A percentile compares a stretch with the other conserved stretches of the same genome.
Conservation (phyloP, 2,329 filamentous ascomycete genomes). For the Cryphonectria japonica region DNA sequence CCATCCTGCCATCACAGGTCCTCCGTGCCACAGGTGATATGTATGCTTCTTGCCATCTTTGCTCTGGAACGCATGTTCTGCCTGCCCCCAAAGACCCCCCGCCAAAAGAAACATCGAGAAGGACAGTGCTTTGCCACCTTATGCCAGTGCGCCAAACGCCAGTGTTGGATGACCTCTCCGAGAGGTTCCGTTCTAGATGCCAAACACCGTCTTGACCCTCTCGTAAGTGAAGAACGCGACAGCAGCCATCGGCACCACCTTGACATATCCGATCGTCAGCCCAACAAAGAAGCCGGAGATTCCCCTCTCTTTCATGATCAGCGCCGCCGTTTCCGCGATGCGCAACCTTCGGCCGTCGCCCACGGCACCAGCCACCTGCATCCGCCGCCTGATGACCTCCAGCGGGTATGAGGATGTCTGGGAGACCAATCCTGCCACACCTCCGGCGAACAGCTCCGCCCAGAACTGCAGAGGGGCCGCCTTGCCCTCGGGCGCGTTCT, state of each 20-base stretch:
- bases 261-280: slow-evolving; percentile 91
- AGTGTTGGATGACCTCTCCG: not conserved
- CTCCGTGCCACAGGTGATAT: not conserved
- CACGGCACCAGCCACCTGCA: slow-evolving; percentile 95
- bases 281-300: slow-evolving; percentile 88
- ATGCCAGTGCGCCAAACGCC: slow-evolving; percentile 25
- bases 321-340: slow-evolving; percentile 76
- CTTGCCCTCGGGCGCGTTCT: slow-evolving; percentile 59
- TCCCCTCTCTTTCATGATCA: slow-evolving; percentile 78
- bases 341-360: slow-evolving; percentile 82
- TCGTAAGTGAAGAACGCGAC: slow-evolving; percentile 70
- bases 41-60: not conserved
- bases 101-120: slow-evolving; percentile 9
- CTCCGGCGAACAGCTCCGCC: slow-evolving; percentile 85
- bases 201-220: slow-evolving; percentile 64
- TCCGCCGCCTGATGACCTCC: slow-evolving; percentile 87
- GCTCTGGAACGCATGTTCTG: not conserved
- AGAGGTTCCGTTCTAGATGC: slow-evolving; percentile 55
- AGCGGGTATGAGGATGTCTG: slow-evolving; percentile 94
- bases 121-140: slow-evolving; percentile 23
- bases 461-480: slow-evolving; percentile 77
- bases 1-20: not conserved
- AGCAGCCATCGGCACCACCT: slow-evolving; percentile 88
- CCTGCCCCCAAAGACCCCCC: not conserved
- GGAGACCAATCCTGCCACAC: slow-evolving; percentile 82